A percentile compares a stretch with the other conserved stretches of the same genome.
phyloP scores from a whole-genome alignment of 495 filamentous ascomycete species.

The Xylaria cubensis region DNA sequence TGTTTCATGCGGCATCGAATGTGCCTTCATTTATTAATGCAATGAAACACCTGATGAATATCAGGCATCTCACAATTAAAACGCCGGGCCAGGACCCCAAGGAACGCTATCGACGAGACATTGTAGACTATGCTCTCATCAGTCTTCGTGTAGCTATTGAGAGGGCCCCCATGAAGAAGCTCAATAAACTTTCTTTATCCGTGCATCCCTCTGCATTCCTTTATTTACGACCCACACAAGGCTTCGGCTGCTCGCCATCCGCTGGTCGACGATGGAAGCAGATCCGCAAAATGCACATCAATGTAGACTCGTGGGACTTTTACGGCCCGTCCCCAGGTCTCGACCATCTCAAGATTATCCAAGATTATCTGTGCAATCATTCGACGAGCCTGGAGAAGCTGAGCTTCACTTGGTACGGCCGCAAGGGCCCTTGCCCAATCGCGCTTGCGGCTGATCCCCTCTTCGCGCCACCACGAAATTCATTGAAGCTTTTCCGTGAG shows the following conservation, averaged over 20 bases:
- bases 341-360: slow-evolving; percentile 78
- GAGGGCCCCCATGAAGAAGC: slow-evolving; percentile 62
- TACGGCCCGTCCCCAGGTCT: slow-evolving; percentile 57
- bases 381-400: slow-evolving; percentile 66
- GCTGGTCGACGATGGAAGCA: slow-evolving; percentile 72
- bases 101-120: slow-evolving; percentile 72
- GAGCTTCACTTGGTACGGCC: slow-evolving; percentile 73
- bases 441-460: slow-evolving; percentile 67
- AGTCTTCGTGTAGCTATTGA: slow-evolving; percentile 79
- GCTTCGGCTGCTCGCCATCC: slow-evolving; percentile 69
- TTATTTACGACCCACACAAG: slow-evolving; percentile 70
- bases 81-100: slow-evolving; percentile 72
- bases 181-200: slow-evolving; percentile 68
- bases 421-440: slow-evolving; percentile 69
- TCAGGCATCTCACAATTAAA: slow-evolving; percentile 72
- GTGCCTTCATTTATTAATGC: slow-evolving; percentile 77
- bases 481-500: slow-evolving; percentile 59
- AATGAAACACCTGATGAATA: slow-evolving; percentile 64
- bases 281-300: slow-evolving; percentile 70
- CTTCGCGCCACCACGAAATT: slow-evolving; percentile 59
- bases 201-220: slow-evolving; percentile 73
- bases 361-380: slow-evolving; percentile 73
- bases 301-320: slow-evolving; percentile 69
- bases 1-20: slow-evolving; percentile 87
- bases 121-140: slow-evolving; percentile 83